These are phyloP conservation scores for Phytopythium chamaehyphon DNA, from an alignment of 352 stramenopile genomes.

Conservation along the genomic window DNA sequence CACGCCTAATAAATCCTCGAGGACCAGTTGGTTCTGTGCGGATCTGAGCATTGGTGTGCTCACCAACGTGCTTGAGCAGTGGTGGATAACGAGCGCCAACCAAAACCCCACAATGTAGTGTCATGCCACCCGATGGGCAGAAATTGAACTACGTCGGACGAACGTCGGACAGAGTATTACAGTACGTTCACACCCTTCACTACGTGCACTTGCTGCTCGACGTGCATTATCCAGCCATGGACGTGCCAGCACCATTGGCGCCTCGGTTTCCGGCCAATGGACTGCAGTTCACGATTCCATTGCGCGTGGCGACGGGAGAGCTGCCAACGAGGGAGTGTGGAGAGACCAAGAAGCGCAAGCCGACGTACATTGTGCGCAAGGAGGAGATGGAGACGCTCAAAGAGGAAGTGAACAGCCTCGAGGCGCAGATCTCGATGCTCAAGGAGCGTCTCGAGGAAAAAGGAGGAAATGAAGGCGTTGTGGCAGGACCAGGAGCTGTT, in stretches of 20 bases:
- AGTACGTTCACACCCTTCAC: no score
- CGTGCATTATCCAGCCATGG: no score
- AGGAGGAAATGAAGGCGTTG: neutral
- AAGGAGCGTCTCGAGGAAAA: neutral
- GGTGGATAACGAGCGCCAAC: no score
- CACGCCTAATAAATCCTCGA: conserved; percentile 21
- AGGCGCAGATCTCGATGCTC: conserved; percentile 31
- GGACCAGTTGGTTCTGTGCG: conserved; percentile 13
- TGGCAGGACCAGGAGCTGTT: neutral
- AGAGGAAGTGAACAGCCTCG: conserved; percentile 20
- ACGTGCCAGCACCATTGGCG: no score
- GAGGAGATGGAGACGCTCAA: neutral
- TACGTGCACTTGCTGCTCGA: no score
- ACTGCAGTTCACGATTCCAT: neutral
- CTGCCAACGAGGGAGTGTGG: neutral
- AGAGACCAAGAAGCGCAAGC: conserved; percentile 21
- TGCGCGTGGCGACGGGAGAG: neutral
- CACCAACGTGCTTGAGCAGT: no score
- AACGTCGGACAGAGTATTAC: no score
- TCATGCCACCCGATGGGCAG: no score
- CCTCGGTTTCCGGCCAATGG: no score
- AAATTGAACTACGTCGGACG: no score
- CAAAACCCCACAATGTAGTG: neutral
- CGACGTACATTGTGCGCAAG: conserved; percentile 20
- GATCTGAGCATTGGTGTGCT: conserved; percentile 13